phyloP scores from a whole-genome alignment of 2,329 filamentous ascomycete species.

The Hypoxylon sp. region DNA sequence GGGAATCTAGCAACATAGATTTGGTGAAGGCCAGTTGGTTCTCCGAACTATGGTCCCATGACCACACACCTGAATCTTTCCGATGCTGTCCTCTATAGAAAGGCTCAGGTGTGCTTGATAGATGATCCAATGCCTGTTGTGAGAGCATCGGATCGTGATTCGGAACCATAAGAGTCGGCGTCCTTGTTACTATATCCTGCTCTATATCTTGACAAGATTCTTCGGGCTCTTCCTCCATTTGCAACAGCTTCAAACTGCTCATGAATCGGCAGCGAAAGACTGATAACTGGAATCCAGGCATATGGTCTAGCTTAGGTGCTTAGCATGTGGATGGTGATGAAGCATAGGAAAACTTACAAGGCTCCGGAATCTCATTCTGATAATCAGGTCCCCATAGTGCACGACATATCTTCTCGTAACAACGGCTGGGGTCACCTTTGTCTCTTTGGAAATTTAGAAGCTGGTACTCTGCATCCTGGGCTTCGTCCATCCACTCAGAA shows the following conservation, averaged over 20 bases:
- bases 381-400: conserved; percentile 26
- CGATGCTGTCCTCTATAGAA: conserved; percentile 24
- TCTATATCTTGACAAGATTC: not conserved
- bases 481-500: conserved; percentile 33
- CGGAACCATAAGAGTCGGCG: not conserved
- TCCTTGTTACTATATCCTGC: not conserved
- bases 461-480: conserved; percentile 29
- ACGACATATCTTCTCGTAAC: conserved; percentile 36
- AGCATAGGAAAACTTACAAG: conserved; percentile 18
- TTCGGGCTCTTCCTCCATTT: not conserved
- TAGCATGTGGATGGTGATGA: not conserved
- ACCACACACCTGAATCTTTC: conserved; percentile 30
- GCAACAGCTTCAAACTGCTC: not conserved
- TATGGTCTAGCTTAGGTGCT: conserved; percentile 21
- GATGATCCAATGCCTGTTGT: conserved; percentile 6
- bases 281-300: conserved; percentile 29
- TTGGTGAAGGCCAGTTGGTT: conserved; percentile 3
- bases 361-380: conserved; percentile 18
- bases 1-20: not conserved
- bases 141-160: conserved; percentile 23
- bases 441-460: conserved; percentile 35
- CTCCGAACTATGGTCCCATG: conserved; percentile 21
- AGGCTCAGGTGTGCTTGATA: conserved; percentile 17
- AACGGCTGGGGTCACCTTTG: conserved; percentile 19
- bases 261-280: conserved; percentile 15